phyloP scores from a whole-genome alignment of 1,284 basidiomycete genomes.

The Sporisorium graminicola region DNA sequence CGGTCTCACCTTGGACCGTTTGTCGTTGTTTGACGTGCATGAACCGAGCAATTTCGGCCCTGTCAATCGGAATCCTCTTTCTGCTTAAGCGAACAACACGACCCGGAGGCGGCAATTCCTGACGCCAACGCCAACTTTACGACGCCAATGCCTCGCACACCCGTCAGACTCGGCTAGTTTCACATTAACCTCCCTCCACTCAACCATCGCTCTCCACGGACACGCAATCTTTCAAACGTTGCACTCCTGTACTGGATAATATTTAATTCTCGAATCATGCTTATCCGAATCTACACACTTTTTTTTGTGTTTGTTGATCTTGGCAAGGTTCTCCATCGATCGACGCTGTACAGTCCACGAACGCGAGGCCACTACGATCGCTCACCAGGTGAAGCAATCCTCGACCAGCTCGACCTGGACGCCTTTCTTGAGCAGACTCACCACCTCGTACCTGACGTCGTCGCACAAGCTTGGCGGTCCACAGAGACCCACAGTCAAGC shows the following conservation, averaged over 20 bases:
- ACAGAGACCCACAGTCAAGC: conserved; percentile 25
- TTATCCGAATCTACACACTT: no score
- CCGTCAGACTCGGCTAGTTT: no score
- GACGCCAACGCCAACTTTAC: no score
- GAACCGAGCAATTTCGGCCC: background rate
- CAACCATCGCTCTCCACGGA: no score
- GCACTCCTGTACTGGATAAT: background rate
- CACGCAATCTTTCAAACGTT: background rate
- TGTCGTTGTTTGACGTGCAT: conserved; percentile 16
- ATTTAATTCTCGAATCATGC: no score
- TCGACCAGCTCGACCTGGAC: conserved; percentile 27
- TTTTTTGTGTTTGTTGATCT: background rate
- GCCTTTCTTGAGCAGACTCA: conserved; percentile 28
- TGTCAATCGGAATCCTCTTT: background rate
- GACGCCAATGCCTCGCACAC: no score
- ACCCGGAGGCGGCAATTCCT: no score
- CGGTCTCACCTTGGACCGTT: no score
- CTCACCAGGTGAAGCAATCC: conserved; percentile 43
- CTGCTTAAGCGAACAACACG: background rate
- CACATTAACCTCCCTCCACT: no score
- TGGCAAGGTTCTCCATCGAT: no score
- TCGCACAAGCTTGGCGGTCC: conserved; percentile 39
- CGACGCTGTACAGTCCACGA: background rate
- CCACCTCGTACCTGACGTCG: conserved; percentile 30
- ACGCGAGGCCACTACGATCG: no score